Evolutionary conservation across 2,329 filamentous ascomycete species (phyloP).

Genomic region (Sphaceloma murrayae): DNA sequence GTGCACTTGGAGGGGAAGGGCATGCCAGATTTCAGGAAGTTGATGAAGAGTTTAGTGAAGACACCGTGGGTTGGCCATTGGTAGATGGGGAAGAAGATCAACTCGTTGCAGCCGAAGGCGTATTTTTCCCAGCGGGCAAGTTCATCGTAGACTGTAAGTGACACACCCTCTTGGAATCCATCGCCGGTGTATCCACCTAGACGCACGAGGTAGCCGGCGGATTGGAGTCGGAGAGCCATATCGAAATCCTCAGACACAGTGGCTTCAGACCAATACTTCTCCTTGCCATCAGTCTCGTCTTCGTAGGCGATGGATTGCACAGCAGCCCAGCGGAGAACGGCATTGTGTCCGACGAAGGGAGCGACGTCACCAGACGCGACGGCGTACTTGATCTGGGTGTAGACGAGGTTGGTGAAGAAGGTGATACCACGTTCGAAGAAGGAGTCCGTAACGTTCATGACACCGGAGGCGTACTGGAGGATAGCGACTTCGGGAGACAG

Average conservation of each 20-base stretch:
- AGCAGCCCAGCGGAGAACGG: conserved; percentile 64
- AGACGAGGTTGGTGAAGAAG: conserved; percentile 54
- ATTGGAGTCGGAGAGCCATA: conserved; percentile 68
- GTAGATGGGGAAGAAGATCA: conserved; percentile 68
- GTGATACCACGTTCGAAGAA: conserved; percentile 44
- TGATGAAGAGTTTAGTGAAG: conserved; percentile 68
- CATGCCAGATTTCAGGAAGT: conserved; percentile 64
- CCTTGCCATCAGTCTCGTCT: conserved; percentile 56
- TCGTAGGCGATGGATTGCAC: conserved; percentile 63
- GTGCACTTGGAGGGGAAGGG: conserved; percentile 67
- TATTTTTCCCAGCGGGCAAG: conserved; percentile 81
- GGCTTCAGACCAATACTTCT: conserved; percentile 73
- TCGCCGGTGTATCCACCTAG: conserved; percentile 63
- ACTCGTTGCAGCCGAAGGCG: conserved; percentile 73
- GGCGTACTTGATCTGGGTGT: conserved; percentile 67
- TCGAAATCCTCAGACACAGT: conserved; percentile 77
- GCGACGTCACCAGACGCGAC: conserved; percentile 68
- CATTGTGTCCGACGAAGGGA: conserved; percentile 74
- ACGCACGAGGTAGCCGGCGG: conserved; percentile 61
- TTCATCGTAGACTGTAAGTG: conserved; percentile 75
- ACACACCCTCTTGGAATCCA: conserved; percentile 77
- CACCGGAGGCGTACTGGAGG: conserved; percentile 66
- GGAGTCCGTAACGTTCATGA: conserved; percentile 68
- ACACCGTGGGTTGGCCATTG: conserved; percentile 65
- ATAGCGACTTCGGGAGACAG: conserved; percentile 69